These are phyloP conservation scores for Senecio squalidus DNA, from an alignment of 140 eudicot genomes.

Conservation along the genomic window DNA sequence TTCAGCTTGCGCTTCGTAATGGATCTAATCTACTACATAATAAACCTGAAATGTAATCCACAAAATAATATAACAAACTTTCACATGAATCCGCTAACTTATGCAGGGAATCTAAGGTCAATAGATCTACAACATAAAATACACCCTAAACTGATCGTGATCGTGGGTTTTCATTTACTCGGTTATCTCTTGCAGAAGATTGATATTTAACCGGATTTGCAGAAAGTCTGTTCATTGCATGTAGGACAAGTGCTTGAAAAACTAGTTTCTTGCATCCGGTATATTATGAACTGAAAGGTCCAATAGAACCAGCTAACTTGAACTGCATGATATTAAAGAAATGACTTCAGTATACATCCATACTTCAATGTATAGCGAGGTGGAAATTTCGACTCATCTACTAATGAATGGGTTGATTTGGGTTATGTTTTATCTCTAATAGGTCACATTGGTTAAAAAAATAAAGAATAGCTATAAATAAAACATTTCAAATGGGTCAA, in stretches of 20 bases:
- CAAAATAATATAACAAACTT: background rate
- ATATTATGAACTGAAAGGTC: background rate
- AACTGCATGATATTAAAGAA: background rate
- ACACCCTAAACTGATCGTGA: background rate
- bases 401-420: too few relatives aligned
- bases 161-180: background rate
- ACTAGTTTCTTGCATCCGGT: background rate
- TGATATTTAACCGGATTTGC: background rate
- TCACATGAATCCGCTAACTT: background rate
- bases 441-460: background rate
- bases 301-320: background rate
- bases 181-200: background rate
- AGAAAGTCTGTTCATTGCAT: background rate
- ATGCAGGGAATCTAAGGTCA: conserved; percentile 1
- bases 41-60: background rate
- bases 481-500: background rate
- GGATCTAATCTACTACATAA: conserved; percentile 13
- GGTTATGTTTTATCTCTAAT: too few relatives aligned
- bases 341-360: background rate
- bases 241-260: background rate
- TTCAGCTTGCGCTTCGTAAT: conserved; percentile 28
- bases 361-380: background rate
- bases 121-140: background rate
- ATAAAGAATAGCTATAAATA: background rate
- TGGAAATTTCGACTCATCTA: background rate